Conservation (phyloP, 805 yeast genomes). For the Candida montana region DNA sequence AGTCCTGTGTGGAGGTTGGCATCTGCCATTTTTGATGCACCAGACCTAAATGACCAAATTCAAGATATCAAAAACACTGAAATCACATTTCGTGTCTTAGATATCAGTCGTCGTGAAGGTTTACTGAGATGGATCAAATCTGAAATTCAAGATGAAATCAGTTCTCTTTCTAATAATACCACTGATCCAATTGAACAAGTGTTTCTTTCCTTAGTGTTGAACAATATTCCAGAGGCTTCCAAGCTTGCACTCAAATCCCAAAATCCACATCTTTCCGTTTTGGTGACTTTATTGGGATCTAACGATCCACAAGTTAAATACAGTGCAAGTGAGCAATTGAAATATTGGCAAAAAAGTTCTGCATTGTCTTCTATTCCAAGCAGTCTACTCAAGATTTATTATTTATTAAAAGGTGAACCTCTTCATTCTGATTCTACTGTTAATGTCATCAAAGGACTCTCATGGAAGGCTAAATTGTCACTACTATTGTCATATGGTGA, state of each 20-base stretch:
- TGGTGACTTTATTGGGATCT: slow-evolving; percentile 67
- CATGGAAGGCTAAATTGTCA: slow-evolving; percentile 64
- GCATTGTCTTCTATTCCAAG: slow-evolving; percentile 43
- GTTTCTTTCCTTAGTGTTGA: slow-evolving; percentile 44
- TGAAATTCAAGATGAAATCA: slow-evolving; percentile 29
- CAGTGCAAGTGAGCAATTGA: slow-evolving; percentile 57
- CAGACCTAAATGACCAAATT: slow-evolving; percentile 15
- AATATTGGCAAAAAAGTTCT: slow-evolving; percentile 53
- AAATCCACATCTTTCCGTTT: slow-evolving; percentile 64
- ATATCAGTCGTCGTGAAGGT: slow-evolving; percentile 36
- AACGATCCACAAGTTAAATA: slow-evolving; percentile 52
- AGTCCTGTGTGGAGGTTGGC: slow-evolving; percentile 48
- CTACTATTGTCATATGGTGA: slow-evolving; percentile 61
- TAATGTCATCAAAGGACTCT: slow-evolving; percentile 39
- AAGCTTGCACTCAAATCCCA: slow-evolving; percentile 52
- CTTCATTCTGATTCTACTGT: slow-evolving; percentile 26
- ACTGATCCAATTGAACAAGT: slow-evolving; percentile 45
- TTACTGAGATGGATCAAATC: slow-evolving; percentile 55
- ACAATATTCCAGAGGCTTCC: slow-evolving; percentile 59
- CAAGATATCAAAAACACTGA: slow-evolving; percentile 20
- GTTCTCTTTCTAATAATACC: slow-evolving; percentile 30
- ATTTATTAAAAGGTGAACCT: slow-evolving; percentile 53
- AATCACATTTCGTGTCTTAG: slow-evolving; percentile 24
- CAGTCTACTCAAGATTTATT: slow-evolving; percentile 53
- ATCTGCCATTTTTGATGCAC: slow-evolving; percentile 54